Conservation (phyloP, 2,329 filamentous ascomycete species). For the Microthyrium microscopicum region DNA sequence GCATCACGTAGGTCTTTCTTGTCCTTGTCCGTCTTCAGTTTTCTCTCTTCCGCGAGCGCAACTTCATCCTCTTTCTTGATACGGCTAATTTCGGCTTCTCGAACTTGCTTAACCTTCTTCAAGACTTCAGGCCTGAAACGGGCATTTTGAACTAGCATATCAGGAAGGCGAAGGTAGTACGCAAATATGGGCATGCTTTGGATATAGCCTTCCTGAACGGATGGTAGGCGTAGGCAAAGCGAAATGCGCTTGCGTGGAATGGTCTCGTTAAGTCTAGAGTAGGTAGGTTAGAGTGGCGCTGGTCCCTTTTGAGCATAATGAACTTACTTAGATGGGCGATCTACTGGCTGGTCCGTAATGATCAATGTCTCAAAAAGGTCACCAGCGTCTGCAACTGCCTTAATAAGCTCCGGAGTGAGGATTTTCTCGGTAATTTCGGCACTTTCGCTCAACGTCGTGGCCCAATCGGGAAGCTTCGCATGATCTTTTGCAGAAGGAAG, state of each 20-base stretch:
- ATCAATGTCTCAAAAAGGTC: constrained; percentile 73
- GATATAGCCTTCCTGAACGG: constrained; percentile 32
- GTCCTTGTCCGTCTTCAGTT: constrained; percentile 39
- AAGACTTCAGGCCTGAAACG: constrained; percentile 81
- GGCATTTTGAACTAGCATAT: constrained; percentile 56
- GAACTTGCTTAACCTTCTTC: constrained; percentile 64
- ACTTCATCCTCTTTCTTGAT: constrained; percentile 66
- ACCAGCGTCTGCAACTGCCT: constrained; percentile 62
- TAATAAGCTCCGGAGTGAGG: constrained; percentile 72
- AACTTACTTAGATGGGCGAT: constrained; percentile 68
- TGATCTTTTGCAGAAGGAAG: constrained; percentile 89
- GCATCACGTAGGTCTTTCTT: constrained; percentile 62
- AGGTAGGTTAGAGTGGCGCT: constrained; percentile 1
- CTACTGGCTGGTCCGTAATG: constrained; percentile 72
- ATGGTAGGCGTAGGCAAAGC: constrained; percentile 55
- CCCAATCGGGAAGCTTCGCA: constrained; percentile 74
- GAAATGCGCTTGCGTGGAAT: constrained; percentile 72
- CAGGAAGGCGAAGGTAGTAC: constrained; percentile 71
- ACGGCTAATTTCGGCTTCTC: constrained; percentile 65
- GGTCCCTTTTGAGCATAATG: not conserved
- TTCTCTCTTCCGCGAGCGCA: constrained; percentile 46
- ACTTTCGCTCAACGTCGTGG: constrained; percentile 91
- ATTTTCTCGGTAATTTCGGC: constrained; percentile 82
- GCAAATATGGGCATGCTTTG: constrained; percentile 58
- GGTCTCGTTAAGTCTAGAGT: constrained; percentile 60